Evolutionary conservation across 75 land plant genomes (phyloP), one percentile per base, ranked within the genome.

Genomic region (Pinus albicaulis): DNA sequence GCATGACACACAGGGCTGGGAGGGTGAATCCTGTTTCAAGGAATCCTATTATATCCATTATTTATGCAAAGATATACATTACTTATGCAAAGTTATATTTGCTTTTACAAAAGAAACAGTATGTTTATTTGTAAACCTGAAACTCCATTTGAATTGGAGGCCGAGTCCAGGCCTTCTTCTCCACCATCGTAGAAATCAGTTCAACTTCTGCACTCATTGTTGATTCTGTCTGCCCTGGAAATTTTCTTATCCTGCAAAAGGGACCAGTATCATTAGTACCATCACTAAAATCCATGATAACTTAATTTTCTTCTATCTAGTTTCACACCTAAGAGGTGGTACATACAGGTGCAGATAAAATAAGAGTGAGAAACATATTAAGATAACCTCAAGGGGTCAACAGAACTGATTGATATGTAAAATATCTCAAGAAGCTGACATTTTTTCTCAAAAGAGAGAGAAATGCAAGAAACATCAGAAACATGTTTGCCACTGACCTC

Each of bases 121-220:
- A 20, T 59, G 61, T 59, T 20, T 5, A 20, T 59, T 59, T 59
- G 7, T 20, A 20, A 24, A 93, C 99, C 95, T 98, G 99, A 65
- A 98, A 98, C 76, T 98, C 99, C 99, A 98, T 98, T 72, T 98
- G 99, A 79, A 98, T 98, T 23, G 99, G 99, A 31, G 99, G 96
- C 68, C 94, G 77, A 72, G 98, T 98, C 93, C 92, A 92, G 20
- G 94, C 80, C 77, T 98, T 98, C 86, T 91, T 98, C 63, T 98
- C 99, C 61, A 82, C 85, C 88, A 98, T 95, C 38, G 99, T 98
- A 66, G 99, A 98, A 74, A 98, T 98, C 62, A 98, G 81, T 78
- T 98, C 99, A 11, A 98, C 87, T 81, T 98, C 99, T 36, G 99
- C 99, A 87, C 98, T 98, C 96, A 98, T 86, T 36, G 99, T 98